These are phyloP conservation scores for Spergularia bocconei DNA, from an alignment of 148 eudicot species.

Conservation along the genomic window DNA sequence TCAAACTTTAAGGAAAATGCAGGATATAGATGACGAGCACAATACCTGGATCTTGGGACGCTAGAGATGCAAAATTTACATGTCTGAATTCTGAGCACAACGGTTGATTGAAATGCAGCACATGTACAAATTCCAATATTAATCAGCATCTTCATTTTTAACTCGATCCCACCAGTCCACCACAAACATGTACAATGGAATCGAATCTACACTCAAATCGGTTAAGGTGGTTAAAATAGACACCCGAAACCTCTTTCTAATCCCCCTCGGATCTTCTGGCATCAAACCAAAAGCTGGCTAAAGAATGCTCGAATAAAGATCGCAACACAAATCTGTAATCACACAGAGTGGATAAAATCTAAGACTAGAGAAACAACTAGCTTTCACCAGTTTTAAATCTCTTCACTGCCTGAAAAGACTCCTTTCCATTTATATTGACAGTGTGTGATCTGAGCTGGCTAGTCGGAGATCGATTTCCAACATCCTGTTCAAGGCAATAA, in stretches of 20 bases:
- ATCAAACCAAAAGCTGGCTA: constrained; percentile 24
- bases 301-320: constrained; percentile 20
- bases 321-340: neutral
- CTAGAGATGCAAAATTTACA: neutral
- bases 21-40: neutral
- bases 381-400: constrained; percentile 41
- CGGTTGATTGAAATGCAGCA: neutral
- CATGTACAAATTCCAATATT: constrained; percentile 21
- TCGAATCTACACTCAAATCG: constrained; percentile 21
- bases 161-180: constrained; percentile 12
- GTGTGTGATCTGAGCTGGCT: constrained; percentile 28
- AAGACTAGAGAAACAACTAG: constrained; percentile 29
- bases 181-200: constrained; percentile 28
- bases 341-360: constrained; percentile 4
- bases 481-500: constrained; percentile 35
- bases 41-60: neutral
- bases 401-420: constrained; percentile 45
- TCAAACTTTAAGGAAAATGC: too few species aligned
- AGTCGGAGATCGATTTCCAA: constrained; percentile 27
- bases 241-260: constrained; percentile 29
- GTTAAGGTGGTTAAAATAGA: constrained; percentile 21
- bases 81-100: neutral
- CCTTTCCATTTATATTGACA: constrained; percentile 33
- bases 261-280: constrained; percentile 24
- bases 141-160: constrained; percentile 4